Conservation (phyloP, 768 basidiomycete species). For the Rhodotorula diobovata region DNA sequence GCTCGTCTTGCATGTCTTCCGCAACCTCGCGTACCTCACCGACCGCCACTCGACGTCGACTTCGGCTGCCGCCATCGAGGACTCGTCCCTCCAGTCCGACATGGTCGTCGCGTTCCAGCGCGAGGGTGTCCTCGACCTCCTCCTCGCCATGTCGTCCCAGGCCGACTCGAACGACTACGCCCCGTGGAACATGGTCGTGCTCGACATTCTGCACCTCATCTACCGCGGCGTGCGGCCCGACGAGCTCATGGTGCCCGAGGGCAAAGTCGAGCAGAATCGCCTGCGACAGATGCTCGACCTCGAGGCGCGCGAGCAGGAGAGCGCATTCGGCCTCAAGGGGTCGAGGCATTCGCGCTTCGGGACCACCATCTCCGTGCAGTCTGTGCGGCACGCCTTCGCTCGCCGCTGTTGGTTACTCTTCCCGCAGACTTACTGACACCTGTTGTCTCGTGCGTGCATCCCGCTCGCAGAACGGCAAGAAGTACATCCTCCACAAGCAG, state of each 20-base stretch:
- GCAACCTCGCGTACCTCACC: constrained; percentile 91
- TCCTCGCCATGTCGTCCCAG: constrained; percentile 81
- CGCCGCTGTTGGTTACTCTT: background rate
- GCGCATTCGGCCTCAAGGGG: constrained; percentile 51
- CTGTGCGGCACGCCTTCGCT: constrained; percentile 45
- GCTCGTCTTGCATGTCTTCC: constrained; percentile 77
- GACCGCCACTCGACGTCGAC: constrained; percentile 70
- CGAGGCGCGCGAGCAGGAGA: constrained; percentile 64
- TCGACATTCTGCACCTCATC: constrained; percentile 89
- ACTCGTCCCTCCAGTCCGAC: constrained; percentile 67
- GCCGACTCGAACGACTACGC: constrained; percentile 73
- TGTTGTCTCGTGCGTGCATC: background rate
- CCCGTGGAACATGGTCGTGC: constrained; percentile 77
- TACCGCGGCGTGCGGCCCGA: constrained; percentile 72
- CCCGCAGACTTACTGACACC: background rate
- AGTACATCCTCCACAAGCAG: constrained; percentile 72
- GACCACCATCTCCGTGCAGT: constrained; percentile 78
- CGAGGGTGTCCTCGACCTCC: constrained; percentile 66
- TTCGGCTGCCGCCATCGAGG: constrained; percentile 74
- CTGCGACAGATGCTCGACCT: constrained; percentile 70
- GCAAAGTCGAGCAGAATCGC: constrained; percentile 43
- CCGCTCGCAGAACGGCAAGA: constrained; percentile 46
- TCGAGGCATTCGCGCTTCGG: constrained; percentile 90
- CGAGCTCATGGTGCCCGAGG: constrained; percentile 46
- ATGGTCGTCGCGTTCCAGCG: constrained; percentile 67